Percentiles rank a stretch among this genome's conserved stretches.
Evolutionary conservation across 2,329 filamentous ascomycete species (phyloP).

Genomic region (Sphaerulina musiva): DNA sequence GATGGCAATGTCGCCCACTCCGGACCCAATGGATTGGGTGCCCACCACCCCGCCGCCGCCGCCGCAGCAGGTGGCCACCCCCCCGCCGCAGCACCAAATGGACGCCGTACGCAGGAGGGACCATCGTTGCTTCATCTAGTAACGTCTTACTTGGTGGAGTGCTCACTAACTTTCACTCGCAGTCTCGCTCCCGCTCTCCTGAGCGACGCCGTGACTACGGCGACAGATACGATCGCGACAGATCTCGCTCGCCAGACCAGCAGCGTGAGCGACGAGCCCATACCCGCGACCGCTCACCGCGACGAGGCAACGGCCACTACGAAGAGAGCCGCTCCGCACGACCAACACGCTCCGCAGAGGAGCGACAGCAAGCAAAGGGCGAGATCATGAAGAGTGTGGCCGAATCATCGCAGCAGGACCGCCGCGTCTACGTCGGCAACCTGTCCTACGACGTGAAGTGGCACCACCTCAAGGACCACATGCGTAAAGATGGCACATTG

Average conservation of each 20-base stretch:
- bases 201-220: conserved; percentile 19
- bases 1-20: no score
- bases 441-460: conserved; percentile 99
- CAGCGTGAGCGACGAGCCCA: conserved; percentile 39
- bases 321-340: conserved; percentile 46
- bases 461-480: conserved; percentile 99
- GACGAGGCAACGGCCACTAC: conserved; percentile 66
- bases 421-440: conserved; percentile 98
- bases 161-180: neutral
- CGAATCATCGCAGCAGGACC: conserved; percentile 95
- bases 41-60: no score
- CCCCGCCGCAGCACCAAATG: neutral
- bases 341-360: conserved; percentile 64
- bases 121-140: neutral
- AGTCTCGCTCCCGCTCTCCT: conserved; percentile 5
- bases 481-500: conserved; percentile 83
- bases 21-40: no score
- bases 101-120: neutral
- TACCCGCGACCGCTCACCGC: conserved; percentile 56
- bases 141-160: neutral
- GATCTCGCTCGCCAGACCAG: conserved; percentile 22
- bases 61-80: no score
- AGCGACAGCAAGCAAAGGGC: conserved; percentile 75
- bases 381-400: conserved; percentile 93
- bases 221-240: conserved; percentile 15